Evolutionary conservation across 768 basidiomycete species (phyloP).

Genomic region (Tricholoma hemisulphureum): DNA sequence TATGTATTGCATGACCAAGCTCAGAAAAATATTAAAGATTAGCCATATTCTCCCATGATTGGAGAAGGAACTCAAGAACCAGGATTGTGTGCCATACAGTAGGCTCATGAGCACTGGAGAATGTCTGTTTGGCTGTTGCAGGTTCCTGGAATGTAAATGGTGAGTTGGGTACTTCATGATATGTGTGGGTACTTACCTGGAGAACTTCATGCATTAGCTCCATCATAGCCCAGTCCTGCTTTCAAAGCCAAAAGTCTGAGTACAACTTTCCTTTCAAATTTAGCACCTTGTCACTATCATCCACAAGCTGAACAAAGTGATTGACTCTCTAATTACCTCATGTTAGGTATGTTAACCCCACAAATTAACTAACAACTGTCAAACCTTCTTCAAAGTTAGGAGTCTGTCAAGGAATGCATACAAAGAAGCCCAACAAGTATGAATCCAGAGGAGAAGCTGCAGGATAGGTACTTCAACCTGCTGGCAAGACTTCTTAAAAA

Average conservation of each 20-base stretch:
- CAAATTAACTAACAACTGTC: background rate
- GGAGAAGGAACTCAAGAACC: constrained; percentile 15
- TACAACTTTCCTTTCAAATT: constrained; percentile 12
- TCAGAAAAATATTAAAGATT: constrained; percentile 7
- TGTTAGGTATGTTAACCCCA: background rate
- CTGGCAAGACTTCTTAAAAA: background rate
- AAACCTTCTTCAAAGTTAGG: background rate
- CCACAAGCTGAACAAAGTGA: constrained; percentile 12
- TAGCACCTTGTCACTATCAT: constrained; percentile 16
- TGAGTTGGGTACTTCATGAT: background rate
- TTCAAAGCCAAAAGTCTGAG: constrained; percentile 10
- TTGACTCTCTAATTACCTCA: constrained; percentile 6
- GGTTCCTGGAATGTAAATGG: constrained; percentile 10
- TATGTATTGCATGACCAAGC: constrained; percentile 2
- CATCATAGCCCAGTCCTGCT: constrained; percentile 12
- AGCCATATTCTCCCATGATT: constrained; percentile 16
- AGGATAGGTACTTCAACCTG: background rate
- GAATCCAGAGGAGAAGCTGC: background rate
- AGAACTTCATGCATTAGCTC: constrained; percentile 14
- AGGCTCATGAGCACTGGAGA: constrained; percentile 11
- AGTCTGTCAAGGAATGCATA: background rate
- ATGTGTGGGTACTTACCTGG: constrained; percentile 2
- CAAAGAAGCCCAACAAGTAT: background rate
- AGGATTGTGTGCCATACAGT: constrained; percentile 16
- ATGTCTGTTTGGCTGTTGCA: constrained; percentile 13